Base-by-base conservation (phyloP, 768 basidiomycete genomes). In the Dentipellis sp. region DNA sequence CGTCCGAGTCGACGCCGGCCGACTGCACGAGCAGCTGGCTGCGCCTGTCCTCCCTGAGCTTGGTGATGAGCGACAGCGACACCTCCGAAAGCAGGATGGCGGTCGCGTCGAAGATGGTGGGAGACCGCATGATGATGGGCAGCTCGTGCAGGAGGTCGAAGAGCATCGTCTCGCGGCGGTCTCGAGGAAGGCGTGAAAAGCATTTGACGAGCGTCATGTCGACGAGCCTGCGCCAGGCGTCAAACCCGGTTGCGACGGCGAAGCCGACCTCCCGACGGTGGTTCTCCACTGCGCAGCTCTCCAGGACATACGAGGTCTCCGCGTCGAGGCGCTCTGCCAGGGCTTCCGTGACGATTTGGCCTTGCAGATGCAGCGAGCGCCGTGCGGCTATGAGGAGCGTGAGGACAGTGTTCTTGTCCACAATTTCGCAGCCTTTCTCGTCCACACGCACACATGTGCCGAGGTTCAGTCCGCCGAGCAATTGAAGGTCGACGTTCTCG, bases 101-200 rank as follows among this genome's bases (percentile, higher is more conserved):
- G 1, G 91, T 88, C 2, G 82, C 74, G 56, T 88, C 84, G 38
- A 85, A 78, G 19, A 86, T 72, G 55, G 83, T 84, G 10, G 75
- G 69, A 0, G 83, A 84, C 34, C 78, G 79, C 46, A 94, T 78
- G 19, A 81, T 80, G 2, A 76, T 69, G 1, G 93, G 88, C 19
- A 97, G 76, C 19, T 90, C 84, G 62, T 89, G 86, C 17, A 98
- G 77, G 17, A 98, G 74, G 66, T 97, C 95, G 62, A 95, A 91
- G 5, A 97, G 75, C 75, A 95, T 86, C 58, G 83, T 85, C 69
- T 97, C 94, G 22, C 91, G 80, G 22, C 81, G 83, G 57, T 92
- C 88, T 59, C 85, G 81, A 0, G 90, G 86, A 11, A 97, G 75
- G 36, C 86, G 83, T 57, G 83, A 78, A 71, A 95, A 95, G 56